A percentile compares a stretch with the other conserved stretches of the same genome.
Conservation (phyloP, 2,329 filamentous ascomycete genomes). For the Clarireedia paspali region DNA sequence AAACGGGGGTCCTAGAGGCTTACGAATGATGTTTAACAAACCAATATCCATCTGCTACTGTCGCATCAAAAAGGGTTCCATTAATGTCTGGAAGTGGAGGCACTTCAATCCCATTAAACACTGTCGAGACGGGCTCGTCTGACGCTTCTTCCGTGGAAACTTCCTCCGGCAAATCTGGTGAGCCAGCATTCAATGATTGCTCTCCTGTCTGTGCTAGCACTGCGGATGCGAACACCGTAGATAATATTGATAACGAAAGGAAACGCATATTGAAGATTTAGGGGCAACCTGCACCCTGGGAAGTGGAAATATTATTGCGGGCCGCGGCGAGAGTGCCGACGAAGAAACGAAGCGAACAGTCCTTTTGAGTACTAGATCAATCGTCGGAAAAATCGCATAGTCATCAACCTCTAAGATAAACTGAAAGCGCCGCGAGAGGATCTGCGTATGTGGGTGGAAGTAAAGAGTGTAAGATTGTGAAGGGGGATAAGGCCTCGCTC, state of each 20-base stretch:
- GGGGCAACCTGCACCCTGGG: constrained; percentile 18
- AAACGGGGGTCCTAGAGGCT: constrained; percentile 3
- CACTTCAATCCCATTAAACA: constrained; percentile 44
- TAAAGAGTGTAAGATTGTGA: constrained; percentile 6
- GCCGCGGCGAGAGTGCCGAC: constrained; percentile 20
- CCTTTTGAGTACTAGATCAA: neutral
- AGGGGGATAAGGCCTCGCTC: constrained; percentile 4
- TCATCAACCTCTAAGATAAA: neutral
- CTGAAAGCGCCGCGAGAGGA: neutral
- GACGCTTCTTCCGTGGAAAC: constrained; percentile 21
- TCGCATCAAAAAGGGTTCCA: constrained; percentile 35
- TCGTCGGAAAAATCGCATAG: neutral
- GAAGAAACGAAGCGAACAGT: constrained; percentile 2
- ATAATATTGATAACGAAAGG: constrained; percentile 22
- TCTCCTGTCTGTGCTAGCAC: constrained; percentile 15
- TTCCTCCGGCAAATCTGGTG: constrained; percentile 14
- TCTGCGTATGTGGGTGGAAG: neutral
- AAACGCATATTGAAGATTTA: constrained; percentile 25
- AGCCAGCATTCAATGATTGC: constrained; percentile 6
- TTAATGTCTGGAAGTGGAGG: constrained; percentile 41
- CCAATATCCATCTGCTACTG: constrained; percentile 28
- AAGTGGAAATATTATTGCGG: constrained; percentile 7
- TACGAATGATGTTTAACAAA: constrained; percentile 31
- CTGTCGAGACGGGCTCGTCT: constrained; percentile 30
- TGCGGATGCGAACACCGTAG: constrained; percentile 20